Evolutionary conservation across 148 eudicot genomes (phyloP), one percentile per base, ranked within the genome.

Genomic region (Camellia japonica): DNA sequence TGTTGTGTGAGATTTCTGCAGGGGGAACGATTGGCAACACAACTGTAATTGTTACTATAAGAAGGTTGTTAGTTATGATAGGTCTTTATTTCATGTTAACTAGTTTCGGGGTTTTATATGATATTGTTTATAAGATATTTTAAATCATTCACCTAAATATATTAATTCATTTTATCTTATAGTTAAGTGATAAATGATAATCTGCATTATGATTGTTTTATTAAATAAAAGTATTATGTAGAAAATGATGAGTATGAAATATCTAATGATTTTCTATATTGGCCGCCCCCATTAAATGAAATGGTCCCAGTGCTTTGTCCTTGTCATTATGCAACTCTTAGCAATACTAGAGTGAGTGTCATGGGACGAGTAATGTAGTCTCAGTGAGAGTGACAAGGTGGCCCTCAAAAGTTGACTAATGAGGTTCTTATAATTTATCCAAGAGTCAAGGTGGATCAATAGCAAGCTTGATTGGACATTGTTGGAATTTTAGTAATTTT

Each of bases 381-480:
- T 2, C 4, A 30, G 16, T 8, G 61, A 20, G 11, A 52, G 60
- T 72, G 75, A 72, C 18, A 52, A 52, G 60, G 20, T 52, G 60
- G 75, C 43, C 75, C 75, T 52, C 75, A 52, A 72, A n/a, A 72
- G 74, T 72, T 72, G 75, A 52, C 75, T 72, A 7, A 23, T 0
- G 18, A 72, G 12, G 16, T 19, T 6, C 23, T 30, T 55, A 55
- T 8, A 55, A 12, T 55, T 12, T 30, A 30, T 30, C 38, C 38
- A 1, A 30, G 38, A 30, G 38, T 30, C 38, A 30, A 30, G 38
- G 38, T 30, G 38, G 38, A 30, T 1, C 38, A 0, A 7, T 3
- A 46, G 47, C 46, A 70, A 18, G 55, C 30, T 46, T 15, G 23
- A 13, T 49, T 2, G 4, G 73, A 47, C 56, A 46, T 63, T n/a